Evolutionary conservation across 2,329 filamentous ascomycete species (phyloP).

Genomic region (Cercospora citrullina): DNA sequence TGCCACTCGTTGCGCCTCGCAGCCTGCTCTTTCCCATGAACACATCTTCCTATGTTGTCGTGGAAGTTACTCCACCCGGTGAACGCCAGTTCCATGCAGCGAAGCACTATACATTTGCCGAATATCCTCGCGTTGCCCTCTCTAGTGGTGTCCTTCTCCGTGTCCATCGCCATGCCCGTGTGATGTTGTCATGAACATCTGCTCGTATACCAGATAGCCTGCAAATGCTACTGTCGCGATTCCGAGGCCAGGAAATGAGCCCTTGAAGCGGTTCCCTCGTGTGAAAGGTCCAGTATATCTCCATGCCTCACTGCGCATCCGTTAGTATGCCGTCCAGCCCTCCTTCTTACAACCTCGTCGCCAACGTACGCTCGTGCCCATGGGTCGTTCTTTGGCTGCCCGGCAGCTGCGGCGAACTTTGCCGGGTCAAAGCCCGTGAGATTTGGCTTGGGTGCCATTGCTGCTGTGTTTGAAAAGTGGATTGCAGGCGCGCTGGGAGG

Average conservation of each 20-base stretch:
- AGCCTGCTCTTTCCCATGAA: background rate
- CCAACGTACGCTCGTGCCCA: constrained; percentile 61
- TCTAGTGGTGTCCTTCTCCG: constrained; percentile 30
- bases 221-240: constrained; percentile 90
- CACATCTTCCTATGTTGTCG: background rate
- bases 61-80: background rate
- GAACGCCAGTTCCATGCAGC: constrained; percentile 20
- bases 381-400: constrained; percentile 60
- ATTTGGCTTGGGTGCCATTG: constrained; percentile 61
- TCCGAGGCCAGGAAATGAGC: constrained; percentile 83
- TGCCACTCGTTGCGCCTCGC: background rate
- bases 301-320: constrained; percentile 76
- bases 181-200: constrained; percentile 64
- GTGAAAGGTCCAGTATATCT: constrained; percentile 87
- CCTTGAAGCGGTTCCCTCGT: constrained; percentile 84
- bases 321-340: constrained; percentile 11
- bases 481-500: background rate
- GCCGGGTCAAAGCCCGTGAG: constrained; percentile 90
- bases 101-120: constrained; percentile 21
- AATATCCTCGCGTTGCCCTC: background rate
- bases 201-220: constrained; percentile 85
- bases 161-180: constrained; percentile 24
- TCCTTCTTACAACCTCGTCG: background rate
- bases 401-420: constrained; percentile 72
- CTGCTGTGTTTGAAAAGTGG: constrained; percentile 27